These are phyloP conservation scores for Bacidia gigantensis DNA, from an alignment of 495 filamentous ascomycete species.

Conservation along the genomic window DNA sequence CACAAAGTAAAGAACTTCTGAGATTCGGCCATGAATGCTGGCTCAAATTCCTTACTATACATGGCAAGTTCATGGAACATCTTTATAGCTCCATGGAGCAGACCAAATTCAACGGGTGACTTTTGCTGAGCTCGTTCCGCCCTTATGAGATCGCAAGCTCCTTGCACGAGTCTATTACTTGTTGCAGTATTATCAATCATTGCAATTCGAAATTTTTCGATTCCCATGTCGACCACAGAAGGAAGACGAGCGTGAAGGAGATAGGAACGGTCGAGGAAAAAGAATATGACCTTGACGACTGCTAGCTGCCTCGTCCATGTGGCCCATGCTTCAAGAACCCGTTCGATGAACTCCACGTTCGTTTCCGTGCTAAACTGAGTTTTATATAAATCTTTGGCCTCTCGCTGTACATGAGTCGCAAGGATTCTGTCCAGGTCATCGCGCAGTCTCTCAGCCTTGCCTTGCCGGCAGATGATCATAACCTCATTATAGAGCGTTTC, in stretches of 20 bases:
- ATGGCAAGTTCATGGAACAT: conserved; percentile 72
- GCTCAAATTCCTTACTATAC: conserved; percentile 70
- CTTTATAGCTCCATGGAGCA: conserved; percentile 57
- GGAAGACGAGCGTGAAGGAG: conserved; percentile 49
- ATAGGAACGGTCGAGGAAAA: conserved; percentile 82
- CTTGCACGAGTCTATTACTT: conserved; percentile 45
- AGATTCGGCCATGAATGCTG: conserved; percentile 52
- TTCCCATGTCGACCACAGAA: conserved; percentile 44
- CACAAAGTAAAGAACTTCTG: conserved; percentile 48
- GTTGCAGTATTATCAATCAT: conserved; percentile 41
- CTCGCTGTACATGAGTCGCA: conserved; percentile 43
- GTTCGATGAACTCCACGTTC: conserved; percentile 48
- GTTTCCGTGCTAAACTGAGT: conserved; percentile 35
- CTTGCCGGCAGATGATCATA: conserved; percentile 76
- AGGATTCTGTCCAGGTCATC: conserved; percentile 48
- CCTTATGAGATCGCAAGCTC: conserved; percentile 61
- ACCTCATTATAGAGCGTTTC: conserved; percentile 83
- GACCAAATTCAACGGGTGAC: conserved; percentile 31
- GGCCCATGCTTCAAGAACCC: conserved; percentile 56
- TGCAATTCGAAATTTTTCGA: conserved; percentile 41
- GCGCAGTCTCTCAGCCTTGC: conserved; percentile 49
- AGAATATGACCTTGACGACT: conserved; percentile 72
- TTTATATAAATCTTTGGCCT: conserved; percentile 40
- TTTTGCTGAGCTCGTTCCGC: conserved; percentile 47
- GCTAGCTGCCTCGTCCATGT: conserved; percentile 67